Percentiles rank a stretch among this genome's conserved stretches.
Evolutionary conservation across 257 asterid species (phyloP).

Genomic region (Orobanche coerulescens): DNA sequence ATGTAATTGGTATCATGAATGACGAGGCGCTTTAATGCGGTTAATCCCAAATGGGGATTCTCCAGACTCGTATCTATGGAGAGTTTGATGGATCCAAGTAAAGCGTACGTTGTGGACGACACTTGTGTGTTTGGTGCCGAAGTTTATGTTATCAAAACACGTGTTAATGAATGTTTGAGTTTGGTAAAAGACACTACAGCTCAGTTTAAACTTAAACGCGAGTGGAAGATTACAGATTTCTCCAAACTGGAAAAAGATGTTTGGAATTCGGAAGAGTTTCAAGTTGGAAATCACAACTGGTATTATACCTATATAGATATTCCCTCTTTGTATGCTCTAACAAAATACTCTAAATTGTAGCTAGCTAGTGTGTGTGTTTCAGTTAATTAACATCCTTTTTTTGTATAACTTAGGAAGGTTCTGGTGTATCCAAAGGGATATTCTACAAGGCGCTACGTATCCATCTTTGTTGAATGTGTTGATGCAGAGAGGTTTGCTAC

Average conservation of each 20-base stretch:
- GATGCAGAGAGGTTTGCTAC: background rate
- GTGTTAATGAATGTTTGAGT: conserved; percentile 14
- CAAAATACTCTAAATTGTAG: too few relatives aligned
- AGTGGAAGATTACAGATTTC: conserved; percentile 9
- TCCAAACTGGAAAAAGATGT: background rate
- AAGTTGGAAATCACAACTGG: background rate
- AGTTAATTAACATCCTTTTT: background rate
- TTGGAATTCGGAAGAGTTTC: conserved; percentile 4
- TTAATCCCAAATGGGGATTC: conserved; percentile 23
- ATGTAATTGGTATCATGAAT: background rate
- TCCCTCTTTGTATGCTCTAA: too few relatives aligned
- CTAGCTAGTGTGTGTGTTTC: background rate
- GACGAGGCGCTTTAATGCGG: conserved; percentile 10
- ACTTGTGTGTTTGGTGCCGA: conserved; percentile 28
- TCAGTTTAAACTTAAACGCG: background rate
- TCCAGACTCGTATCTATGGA: conserved; percentile 17
- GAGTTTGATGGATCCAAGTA: conserved; percentile 11
- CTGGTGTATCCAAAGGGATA: background rate
- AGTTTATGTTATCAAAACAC: conserved; percentile 11
- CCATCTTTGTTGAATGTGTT: background rate
- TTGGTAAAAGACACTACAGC: background rate
- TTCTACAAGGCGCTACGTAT: background rate
- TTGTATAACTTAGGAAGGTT: background rate
- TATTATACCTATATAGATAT: too few relatives aligned
- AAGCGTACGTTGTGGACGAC: conserved; percentile 21